These are phyloP conservation scores for Penicillium chermesinum DNA, from an alignment of 495 filamentous ascomycete species.

Conservation along the genomic window DNA sequence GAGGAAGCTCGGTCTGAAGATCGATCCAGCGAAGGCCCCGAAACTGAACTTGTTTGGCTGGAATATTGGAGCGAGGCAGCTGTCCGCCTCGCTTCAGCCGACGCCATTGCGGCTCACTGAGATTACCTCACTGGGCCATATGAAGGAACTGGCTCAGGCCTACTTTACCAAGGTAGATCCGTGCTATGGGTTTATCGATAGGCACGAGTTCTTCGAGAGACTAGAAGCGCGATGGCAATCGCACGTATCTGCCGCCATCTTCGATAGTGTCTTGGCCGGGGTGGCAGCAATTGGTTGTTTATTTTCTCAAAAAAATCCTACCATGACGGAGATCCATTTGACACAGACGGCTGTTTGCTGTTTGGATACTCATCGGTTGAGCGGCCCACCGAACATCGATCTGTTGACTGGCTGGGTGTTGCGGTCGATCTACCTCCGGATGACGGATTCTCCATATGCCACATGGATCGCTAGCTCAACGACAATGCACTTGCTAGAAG, in stretches of 20 bases:
- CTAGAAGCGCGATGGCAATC: conserved; percentile 31
- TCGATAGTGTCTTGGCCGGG: conserved; percentile 40
- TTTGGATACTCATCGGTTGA: conserved; percentile 27
- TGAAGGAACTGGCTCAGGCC: conserved; percentile 30
- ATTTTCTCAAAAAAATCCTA: conserved; percentile 30
- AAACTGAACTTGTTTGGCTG: conserved; percentile 48
- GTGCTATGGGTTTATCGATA: conserved; percentile 46
- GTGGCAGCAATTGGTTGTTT: conserved; percentile 40
- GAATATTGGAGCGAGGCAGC: conserved; percentile 42
- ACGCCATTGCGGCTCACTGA: conserved; percentile 22
- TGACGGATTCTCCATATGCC: conserved; percentile 41
- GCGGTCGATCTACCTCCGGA: conserved; percentile 41
- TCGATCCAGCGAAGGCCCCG: conserved; percentile 45
- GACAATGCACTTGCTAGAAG: conserved; percentile 49
- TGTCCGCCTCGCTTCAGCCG: conserved; percentile 8
- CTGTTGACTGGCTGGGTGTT: conserved; percentile 43
- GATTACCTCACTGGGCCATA: conserved; percentile 30
- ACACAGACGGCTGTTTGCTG: conserved; percentile 29
- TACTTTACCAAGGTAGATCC: conserved; percentile 47
- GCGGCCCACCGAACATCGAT: conserved; percentile 22
- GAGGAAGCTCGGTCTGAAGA: conserved; percentile 41
- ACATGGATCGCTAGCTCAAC: conserved; percentile 48
- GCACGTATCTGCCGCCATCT: conserved; percentile 10
- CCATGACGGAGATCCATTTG: conserved; percentile 31
- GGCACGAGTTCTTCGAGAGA: conserved; percentile 20